Percentiles rank a stretch among this genome's conserved stretches.
phyloP scores from a whole-genome alignment of 129 eudicot species.

The Arctium minus region DNA sequence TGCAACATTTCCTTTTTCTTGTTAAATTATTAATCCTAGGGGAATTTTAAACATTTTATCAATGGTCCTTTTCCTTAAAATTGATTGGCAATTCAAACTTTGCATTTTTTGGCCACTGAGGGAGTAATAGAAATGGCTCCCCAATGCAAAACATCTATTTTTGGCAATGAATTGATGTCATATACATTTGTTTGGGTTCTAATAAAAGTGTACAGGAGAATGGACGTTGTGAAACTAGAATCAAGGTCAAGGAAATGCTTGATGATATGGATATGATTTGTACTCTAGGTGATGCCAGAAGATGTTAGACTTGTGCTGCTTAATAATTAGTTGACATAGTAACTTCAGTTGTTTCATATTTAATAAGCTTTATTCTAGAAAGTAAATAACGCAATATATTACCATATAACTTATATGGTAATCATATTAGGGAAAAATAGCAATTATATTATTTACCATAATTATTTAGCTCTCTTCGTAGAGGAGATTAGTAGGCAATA shows the following conservation, averaged over 20 bases:
- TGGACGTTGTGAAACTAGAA: neutral
- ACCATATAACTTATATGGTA: neutral
- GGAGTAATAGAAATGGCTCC: neutral
- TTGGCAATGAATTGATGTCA: conserved; percentile 4
- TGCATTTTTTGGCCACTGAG: neutral
- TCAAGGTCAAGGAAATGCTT: neutral
- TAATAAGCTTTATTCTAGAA: neutral
- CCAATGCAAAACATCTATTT: neutral
- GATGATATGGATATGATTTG: neutral
- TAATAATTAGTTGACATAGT: neutral
- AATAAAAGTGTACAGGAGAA: neutral
- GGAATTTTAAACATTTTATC: neutral
- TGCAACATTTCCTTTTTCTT: neutral
- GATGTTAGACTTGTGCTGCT: neutral
- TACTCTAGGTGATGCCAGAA: conserved; percentile 2
- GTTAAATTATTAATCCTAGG: neutral
- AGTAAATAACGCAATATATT: neutral
- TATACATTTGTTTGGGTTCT: neutral
- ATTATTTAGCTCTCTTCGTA: neutral
- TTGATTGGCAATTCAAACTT: neutral
- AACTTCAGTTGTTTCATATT: neutral
- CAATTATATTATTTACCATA: neutral
- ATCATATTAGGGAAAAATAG: neutral
- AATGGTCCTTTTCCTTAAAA: neutral
- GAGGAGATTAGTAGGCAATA: neutral